Conservation (phyloP, 1,139 yeast species). For the Blastobotrys elegans region DNA sequence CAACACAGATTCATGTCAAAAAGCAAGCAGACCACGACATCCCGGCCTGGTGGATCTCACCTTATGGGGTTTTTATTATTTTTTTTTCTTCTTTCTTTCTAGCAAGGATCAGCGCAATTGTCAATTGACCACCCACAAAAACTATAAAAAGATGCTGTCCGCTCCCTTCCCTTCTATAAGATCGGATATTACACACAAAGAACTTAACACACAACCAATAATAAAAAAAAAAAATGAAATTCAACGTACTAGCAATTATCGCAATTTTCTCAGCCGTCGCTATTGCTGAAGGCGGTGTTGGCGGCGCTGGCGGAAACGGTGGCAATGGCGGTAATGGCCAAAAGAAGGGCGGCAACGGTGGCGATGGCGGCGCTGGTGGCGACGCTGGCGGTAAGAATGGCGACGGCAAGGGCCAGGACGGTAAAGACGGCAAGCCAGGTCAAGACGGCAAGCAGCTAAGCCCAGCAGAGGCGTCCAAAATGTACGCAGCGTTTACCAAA, state of each 20-base stretch:
- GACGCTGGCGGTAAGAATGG: conserved; percentile 4
- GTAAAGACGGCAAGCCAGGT: conserved; percentile 1
- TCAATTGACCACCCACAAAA: neutral
- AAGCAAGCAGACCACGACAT: neutral
- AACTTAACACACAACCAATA: too few relatives aligned
- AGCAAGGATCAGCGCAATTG: neutral
- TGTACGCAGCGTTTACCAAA: neutral
- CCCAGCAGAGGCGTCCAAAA: neutral
- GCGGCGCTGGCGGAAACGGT: neutral
- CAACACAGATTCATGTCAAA: too few relatives aligned
- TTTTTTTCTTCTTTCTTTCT: neutral
- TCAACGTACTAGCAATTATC: neutral
- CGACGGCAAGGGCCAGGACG: conserved; percentile 4
- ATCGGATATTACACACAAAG: neutral
- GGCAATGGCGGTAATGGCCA: conserved; percentile 3
- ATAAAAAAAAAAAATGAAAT: neutral
- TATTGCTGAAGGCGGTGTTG: neutral
- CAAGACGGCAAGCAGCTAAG: conserved; percentile 6
- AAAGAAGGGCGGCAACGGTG: conserved; percentile 9
- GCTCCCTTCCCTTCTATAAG: neutral
- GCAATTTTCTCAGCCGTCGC: neutral
- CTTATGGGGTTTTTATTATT: neutral
- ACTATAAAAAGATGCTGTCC: neutral
- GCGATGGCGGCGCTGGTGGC: conserved; percentile 10
- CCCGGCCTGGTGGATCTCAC: neutral